Percentiles rank a stretch among this genome's conserved stretches.
Evolutionary conservation across 2,329 filamentous ascomycete species (phyloP).

Genomic region (Trichoderma oligosporum): DNA sequence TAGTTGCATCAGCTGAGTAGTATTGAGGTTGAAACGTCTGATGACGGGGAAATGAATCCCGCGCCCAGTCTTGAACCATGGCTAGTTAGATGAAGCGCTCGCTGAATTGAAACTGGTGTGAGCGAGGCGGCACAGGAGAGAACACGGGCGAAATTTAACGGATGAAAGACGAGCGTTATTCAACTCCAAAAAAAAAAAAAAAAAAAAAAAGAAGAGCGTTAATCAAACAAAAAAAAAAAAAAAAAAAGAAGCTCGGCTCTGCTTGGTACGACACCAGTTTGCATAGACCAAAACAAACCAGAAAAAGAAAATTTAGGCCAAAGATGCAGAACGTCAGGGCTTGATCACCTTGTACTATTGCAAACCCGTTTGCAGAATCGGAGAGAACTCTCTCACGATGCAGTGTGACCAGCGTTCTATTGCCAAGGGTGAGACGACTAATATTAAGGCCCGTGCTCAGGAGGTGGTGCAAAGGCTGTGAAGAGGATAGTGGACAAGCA

Average conservation of each 20-base stretch:
- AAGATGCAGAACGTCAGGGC: neutral
- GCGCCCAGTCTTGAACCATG: conserved; percentile 43
- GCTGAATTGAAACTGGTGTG: neutral
- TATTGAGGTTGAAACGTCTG: conserved; percentile 29
- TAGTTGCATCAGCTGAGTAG: conserved; percentile 19
- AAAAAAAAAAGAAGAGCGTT: no score
- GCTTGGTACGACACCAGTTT: conserved; percentile 14
- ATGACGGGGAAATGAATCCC: conserved; percentile 39
- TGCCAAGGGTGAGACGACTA: conserved; percentile 1
- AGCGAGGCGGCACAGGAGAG: neutral
- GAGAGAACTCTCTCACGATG: neutral
- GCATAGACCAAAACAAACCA: neutral
- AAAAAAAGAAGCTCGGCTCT: neutral
- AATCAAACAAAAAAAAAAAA: no score
- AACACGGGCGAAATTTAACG: neutral
- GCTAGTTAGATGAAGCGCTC: neutral
- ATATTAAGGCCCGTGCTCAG: neutral
- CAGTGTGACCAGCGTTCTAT: neutral
- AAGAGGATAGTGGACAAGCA: neutral
- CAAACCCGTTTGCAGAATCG: conserved; percentile 2
- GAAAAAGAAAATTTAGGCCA: neutral
- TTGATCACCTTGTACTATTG: neutral
- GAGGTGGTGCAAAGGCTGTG: conserved; percentile 1
- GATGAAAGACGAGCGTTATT: neutral
- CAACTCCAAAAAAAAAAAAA: no score